phyloP scores from a whole-genome alignment of 768 basidiomycete species.

The Boletus barrowsii region DNA sequence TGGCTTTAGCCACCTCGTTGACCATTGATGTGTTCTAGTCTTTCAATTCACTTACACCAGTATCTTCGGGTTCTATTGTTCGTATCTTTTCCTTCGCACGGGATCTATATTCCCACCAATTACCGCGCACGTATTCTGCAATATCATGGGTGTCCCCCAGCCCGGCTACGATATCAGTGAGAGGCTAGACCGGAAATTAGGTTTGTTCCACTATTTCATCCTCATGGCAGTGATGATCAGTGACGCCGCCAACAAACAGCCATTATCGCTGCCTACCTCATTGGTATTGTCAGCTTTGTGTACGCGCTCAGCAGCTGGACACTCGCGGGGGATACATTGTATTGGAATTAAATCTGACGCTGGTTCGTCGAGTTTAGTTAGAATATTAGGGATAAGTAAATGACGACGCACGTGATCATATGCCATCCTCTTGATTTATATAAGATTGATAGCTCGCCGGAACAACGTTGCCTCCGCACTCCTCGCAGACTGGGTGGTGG shows the following conservation, averaged over 20 bases:
- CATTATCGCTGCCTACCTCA: conserved; percentile 51
- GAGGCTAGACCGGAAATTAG: conserved; percentile 48
- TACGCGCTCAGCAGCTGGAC: conserved; percentile 56
- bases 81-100: conserved; percentile 84
- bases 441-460: not conserved
- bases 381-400: not conserved
- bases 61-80: conserved; percentile 84
- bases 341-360: conserved; percentile 36
- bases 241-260: conserved; percentile 35
- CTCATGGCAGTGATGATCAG: conserved; percentile 5
- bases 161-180: conserved; percentile 51
- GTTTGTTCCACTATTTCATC: conserved; percentile 38
- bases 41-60: conserved; percentile 92
- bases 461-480: conserved; percentile 11
- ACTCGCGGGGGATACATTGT: conserved; percentile 34
- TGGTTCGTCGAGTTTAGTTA: conserved; percentile 6
- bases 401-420: conserved; percentile 17
- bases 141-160: conserved; percentile 88
- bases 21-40: conserved; percentile 42
- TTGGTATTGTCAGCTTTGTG: conserved; percentile 59
- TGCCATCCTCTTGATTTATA: no score
- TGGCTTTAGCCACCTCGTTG: conserved; percentile 9
- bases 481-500: not conserved
- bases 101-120: conserved; percentile 78
- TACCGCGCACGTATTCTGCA: conserved; percentile 86